Percentiles rank a stretch among this genome's conserved stretches.
phyloP scores from a whole-genome alignment of 1,284 basidiomycete species.

The Chiua sp. region DNA sequence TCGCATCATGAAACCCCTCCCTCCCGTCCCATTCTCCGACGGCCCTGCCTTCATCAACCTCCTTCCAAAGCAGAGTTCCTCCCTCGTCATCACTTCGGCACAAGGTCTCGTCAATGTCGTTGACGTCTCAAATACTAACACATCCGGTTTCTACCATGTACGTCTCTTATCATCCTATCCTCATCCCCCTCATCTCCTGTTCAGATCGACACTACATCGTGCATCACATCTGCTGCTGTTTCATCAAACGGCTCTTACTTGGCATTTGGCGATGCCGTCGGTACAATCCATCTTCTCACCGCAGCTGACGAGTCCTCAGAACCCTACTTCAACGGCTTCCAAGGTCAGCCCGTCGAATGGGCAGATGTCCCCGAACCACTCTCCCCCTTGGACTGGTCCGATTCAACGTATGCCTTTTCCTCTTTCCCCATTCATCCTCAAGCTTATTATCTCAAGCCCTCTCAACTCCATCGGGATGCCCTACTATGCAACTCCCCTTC shows the following conservation, averaged over 20 bases:
- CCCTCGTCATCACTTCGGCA: constrained; percentile 81
- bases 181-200: constrained; percentile 7
- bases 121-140: constrained; percentile 75
- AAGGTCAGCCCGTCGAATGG: constrained; percentile 85
- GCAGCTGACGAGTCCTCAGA: constrained; percentile 65
- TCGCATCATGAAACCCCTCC: constrained; percentile 79
- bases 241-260: constrained; percentile 90
- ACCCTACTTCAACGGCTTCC: constrained; percentile 87
- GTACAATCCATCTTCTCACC: constrained; percentile 86
- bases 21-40: constrained; percentile 87
- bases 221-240: constrained; percentile 82
- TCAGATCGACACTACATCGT: constrained; percentile 74
- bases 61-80: constrained; percentile 82
- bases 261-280: constrained; percentile 92
- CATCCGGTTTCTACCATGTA: constrained; percentile 82
- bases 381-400: constrained; percentile 81
- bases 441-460: constrained; percentile 55
- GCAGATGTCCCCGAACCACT: constrained; percentile 76
- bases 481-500: constrained; percentile 76
- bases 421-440: neutral
- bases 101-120: constrained; percentile 92
- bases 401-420: constrained; percentile 66
- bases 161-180: constrained; percentile 5
- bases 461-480: constrained; percentile 93
- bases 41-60: constrained; percentile 89